Evolutionary conservation across 768 basidiomycete species (phyloP).

Genomic region (Clavulina sp.): DNA sequence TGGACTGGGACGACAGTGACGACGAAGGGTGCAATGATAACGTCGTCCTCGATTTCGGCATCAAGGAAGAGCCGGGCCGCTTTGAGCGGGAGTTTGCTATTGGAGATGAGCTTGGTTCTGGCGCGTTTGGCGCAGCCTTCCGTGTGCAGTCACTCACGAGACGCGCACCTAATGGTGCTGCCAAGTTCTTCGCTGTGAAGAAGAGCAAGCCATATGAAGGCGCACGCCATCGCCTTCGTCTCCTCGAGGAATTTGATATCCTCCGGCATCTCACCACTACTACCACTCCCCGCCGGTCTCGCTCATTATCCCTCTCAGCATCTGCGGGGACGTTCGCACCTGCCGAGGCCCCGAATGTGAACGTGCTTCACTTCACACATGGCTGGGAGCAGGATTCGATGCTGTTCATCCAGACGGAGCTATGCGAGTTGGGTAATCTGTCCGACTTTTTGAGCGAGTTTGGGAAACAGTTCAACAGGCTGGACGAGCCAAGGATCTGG

Average conservation of each 20-base stretch:
- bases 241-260: slow-evolving; percentile 89
- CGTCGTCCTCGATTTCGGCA: slow-evolving; percentile 3
- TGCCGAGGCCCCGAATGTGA: slow-evolving; percentile 33
- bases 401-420: slow-evolving; percentile 83
- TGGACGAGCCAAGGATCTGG: slow-evolving; percentile 91
- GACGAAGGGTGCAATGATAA: slow-evolving; percentile 5
- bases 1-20: background rate
- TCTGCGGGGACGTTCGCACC: background rate
- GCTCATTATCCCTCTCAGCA: background rate
- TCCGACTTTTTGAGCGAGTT: slow-evolving; percentile 82
- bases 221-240: slow-evolving; percentile 56
- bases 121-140: slow-evolving; percentile 87
- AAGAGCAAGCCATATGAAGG: slow-evolving; percentile 88
- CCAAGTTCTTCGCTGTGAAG: slow-evolving; percentile 66
- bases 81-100: slow-evolving; percentile 72
- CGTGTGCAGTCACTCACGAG: slow-evolving; percentile 48
- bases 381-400: slow-evolving; percentile 90
- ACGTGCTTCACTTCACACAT: slow-evolving; percentile 77
- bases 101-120: slow-evolving; percentile 68
- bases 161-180: slow-evolving; percentile 32
- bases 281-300: slow-evolving; percentile 6
- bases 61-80: slow-evolving; percentile 35
- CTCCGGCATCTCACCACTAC: slow-evolving; percentile 48
- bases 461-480: slow-evolving; percentile 60
- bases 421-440: slow-evolving; percentile 87